Conservation (phyloP, 805 yeast genomes). For the Candida lessepsii region DNA sequence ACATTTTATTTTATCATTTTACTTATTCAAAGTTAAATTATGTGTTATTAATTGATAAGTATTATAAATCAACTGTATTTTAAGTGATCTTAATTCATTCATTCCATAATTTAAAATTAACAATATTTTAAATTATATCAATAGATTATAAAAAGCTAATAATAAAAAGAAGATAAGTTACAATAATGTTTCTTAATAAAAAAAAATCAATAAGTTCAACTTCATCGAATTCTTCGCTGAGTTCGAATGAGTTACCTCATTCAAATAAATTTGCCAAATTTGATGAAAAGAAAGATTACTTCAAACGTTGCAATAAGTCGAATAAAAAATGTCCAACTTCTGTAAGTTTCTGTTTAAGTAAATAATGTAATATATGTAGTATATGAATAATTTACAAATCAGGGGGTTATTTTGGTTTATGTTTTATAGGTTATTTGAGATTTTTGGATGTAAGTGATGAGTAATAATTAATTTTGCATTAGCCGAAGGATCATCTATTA, state of each 20-base stretch:
- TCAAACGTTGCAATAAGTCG: constrained; percentile 33
- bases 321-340: constrained; percentile 29
- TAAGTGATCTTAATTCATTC: constrained; percentile 7
- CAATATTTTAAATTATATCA: constrained; percentile 1
- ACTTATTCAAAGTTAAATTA: constrained; percentile 3
- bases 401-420: too few species aligned
- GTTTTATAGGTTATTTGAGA: too few species aligned
- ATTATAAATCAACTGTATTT: constrained; percentile 5
- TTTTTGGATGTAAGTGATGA: too few species aligned
- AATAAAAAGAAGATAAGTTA: constrained; percentile 13
- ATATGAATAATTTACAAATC: constrained; percentile 3
- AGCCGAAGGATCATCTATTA: too few species aligned
- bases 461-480: too few species aligned
- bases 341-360: constrained; percentile 42
- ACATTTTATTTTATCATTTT: constrained; percentile 4
- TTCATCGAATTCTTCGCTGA: constrained; percentile 16
- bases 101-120: constrained; percentile 4
- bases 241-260: constrained; percentile 13
- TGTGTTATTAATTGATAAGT: constrained; percentile 6
- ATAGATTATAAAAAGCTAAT: neutral
- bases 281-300: constrained; percentile 47
- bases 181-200: constrained; percentile 19
- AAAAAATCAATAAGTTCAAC: constrained; percentile 26
- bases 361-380: constrained; percentile 22
- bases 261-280: constrained; percentile 31